Base-by-base conservation (phyloP, 1,284 basidiomycete species). In the Rhodotorula mucilaginosa region DNA sequence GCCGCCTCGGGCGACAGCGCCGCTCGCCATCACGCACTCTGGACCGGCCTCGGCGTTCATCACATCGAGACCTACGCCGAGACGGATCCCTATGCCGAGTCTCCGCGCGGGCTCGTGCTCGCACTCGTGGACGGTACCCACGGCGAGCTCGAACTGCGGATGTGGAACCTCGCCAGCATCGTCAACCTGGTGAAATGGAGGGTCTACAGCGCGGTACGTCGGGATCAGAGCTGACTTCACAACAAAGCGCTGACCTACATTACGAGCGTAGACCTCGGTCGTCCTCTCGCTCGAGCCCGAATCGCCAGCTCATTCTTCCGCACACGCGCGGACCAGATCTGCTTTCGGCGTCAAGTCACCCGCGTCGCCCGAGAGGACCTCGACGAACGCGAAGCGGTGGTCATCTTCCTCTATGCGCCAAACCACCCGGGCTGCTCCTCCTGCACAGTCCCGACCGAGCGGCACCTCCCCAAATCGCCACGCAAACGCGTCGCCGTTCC, bases 141-240 rank as follows among this genome's bases (percentile, higher is more conserved):
- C 15, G 57, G 52, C 31, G 66, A 48, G 29, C 46, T 31, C 13
- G 51, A 61, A 46, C 8, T 74, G 34, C 61, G 67, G 64, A 74
- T 72, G 71, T 74, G 73, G 73, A 72, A 58, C 21, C 19, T 74
- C 19, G 18, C 39, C n/a, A 60, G 39, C 19, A 16, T 74, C 26
- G 39, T 72, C 54, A 70, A 64, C 57, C n/a, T 74, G 18, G 73
- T 64, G n/a, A 72, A 66, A 29, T 74, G 73, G 73, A 58, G 71
- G 6, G 48, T 56, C 6, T 69, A 60, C 58, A 46, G 58, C 29
- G 54, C 54, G n/a, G 54, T 56, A 29, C 5, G 54, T 26, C 52
- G 21, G 21, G 3, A 15, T n/a, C 13, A 23, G 52, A 52, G 51
- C 23, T 3, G 2, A 3, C 21, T 4, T 23, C 19, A 6, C 21